Base-by-base conservation (phyloP, 352 stramenopile species). In the Phytophthora cajani region DNA sequence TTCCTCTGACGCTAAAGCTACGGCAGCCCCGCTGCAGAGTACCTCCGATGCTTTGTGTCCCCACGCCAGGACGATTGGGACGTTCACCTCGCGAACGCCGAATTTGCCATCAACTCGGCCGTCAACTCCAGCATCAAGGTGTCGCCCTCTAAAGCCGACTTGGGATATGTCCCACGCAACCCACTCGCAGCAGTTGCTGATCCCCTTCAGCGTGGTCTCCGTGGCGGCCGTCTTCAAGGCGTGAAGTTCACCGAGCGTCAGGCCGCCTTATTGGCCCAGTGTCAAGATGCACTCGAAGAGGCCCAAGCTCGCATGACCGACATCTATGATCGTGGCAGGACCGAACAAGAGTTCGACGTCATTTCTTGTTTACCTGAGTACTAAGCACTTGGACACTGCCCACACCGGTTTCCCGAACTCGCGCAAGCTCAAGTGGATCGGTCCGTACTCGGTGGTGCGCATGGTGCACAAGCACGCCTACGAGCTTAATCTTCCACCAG, bases 371-470 rank as follows among this genome's bases (percentile, higher is more conserved):
- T 71, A 67, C 36, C 44, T 76, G 11, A 71, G 53, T 11, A 72
- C 69, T 0, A 58, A 66, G 30, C 40, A 76, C 50, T 21, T 75
- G 5, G 69, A 72, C 12, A 27, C 44, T 17, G 42, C 40, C 21
- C 21, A 23, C 21, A 23, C 21, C 21, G 21, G 21, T 23, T 23
- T 23, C 21, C 21, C 21, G 21, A 71, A 67, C 47, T 71, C 57
- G 3, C 19, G 19, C 21, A 71, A 75, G 50, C 42, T 67, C 5
- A 75, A 71, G 46, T 69, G 46, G 58, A 73, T 73, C 30, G 44
- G 54, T 11, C 60, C 51, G 16, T 67, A 71, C 27, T 64, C 68
- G 7, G 32, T 75, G n/a, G 40, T 75, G 4, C 68, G 62, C 16
- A 75, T 11, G 33, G 27, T 71, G 0, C 36, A 71, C 49, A 56